Evolutionary conservation across 2,329 filamentous ascomycete species (phyloP).

Genomic region (Zymoseptoria tritici): DNA sequence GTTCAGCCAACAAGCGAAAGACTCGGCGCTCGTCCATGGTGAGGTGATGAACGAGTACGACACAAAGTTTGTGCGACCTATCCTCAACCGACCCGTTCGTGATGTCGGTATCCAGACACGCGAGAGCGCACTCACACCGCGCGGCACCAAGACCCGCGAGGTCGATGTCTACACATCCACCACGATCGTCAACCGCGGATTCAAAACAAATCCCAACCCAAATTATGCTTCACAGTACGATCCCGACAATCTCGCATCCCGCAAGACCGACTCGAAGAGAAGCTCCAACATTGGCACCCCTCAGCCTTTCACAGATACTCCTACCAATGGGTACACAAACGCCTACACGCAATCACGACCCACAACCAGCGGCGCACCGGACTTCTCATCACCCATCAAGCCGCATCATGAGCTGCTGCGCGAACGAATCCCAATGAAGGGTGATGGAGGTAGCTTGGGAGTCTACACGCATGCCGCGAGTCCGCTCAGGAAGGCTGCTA

Average conservation of each 20-base stretch:
- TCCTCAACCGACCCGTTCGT: conserved; percentile 71
- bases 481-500: conserved; percentile 72
- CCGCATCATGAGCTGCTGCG: conserved; percentile 34
- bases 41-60: conserved; percentile 95
- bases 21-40: conserved; percentile 74
- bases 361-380: conserved; percentile 27
- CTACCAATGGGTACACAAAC: conserved; percentile 21
- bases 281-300: conserved; percentile 13
- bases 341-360: conserved; percentile 29
- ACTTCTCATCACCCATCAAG: conserved; percentile 43
- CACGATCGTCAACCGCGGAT: conserved; percentile 63
- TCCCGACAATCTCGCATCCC: conserved; percentile 45
- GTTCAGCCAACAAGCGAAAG: conserved; percentile 79
- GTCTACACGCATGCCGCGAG: conserved; percentile 74
- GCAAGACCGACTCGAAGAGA: conserved; percentile 12
- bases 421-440: conserved; percentile 47
- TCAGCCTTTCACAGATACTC: conserved; percentile 12
- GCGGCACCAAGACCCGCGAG: conserved; percentile 32
- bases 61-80: conserved; percentile 86
- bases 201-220: conserved; percentile 74
- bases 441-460: conserved; percentile 71
- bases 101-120: conserved; percentile 74
- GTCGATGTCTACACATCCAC: conserved; percentile 58
- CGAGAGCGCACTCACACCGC: conserved; percentile 27
- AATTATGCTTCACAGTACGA: conserved; percentile 64